Conservation (phyloP, 106 monocot genomes). For the Dendrobium huoshanense region DNA sequence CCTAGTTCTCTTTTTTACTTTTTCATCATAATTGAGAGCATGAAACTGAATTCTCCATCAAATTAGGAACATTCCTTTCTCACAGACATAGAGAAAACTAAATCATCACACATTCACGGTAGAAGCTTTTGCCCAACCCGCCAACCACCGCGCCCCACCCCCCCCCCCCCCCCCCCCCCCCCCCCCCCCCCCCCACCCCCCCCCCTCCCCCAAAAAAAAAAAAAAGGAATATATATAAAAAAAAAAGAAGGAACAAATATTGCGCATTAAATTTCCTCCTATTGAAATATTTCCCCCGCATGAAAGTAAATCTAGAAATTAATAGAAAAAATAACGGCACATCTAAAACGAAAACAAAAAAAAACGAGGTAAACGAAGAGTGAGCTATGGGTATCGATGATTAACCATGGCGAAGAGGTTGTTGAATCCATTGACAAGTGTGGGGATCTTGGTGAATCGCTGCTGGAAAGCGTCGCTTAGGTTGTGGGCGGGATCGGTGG, state of each 20-base stretch:
- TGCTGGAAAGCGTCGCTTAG: constrained; percentile 99
- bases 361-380: not conserved
- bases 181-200: no score
- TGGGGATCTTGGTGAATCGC: constrained; percentile 92
- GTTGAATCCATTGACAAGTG: constrained; percentile 87
- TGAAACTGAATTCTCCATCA: not conserved
- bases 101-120: not conserved
- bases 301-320: not conserved
- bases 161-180: no score
- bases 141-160: no score
- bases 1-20: not conserved
- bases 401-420: constrained; percentile 90
- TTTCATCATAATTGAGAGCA: not conserved
- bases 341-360: not conserved
- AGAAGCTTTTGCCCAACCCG: not conserved
- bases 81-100: not conserved
- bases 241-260: not conserved
- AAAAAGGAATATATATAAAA: not conserved
- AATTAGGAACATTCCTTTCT: not conserved
- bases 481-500: constrained; percentile 98
- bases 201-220: not conserved
- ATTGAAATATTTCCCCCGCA: not conserved
- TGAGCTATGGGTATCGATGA: not conserved
- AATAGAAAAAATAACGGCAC: not conserved
- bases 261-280: not conserved